Base-by-base conservation (phyloP, 1,139 yeast species). In the Magnusiomyces sp. region DNA sequence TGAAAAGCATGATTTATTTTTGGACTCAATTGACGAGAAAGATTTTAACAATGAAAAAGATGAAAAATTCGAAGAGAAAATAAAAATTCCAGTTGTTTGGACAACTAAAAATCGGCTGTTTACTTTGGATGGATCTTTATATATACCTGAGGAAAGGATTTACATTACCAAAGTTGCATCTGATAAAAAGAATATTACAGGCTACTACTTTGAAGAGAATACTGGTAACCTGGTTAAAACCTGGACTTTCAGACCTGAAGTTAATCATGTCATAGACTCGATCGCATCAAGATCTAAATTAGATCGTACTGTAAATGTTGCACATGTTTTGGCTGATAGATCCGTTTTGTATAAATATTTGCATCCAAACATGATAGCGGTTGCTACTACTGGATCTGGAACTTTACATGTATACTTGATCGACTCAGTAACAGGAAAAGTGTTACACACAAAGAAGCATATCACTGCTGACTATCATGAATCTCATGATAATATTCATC, bases 271-370 rank as follows among this genome's bases (percentile, higher is more conserved):
- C 14, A 63, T 79, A 41, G 62, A 72, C 2, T 70, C 72, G 0
- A 63, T 70, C 34, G 68, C 72, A 0, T 46, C 64, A 2, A 70
- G 77, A 49, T 69, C 70, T 45, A 74, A 76, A 1, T 62, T 62
- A 29, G 77, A 76, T 11, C 64, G 67, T 17, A 73, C 81, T 2
- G 78, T 83, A 0, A 81, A 84, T n/a, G 66, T 83, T 47, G 97
- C 95, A 13, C 75, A 79, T 38, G 76, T 85, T 1, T 69, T 84
- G 40, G 82, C 83, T 19, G 81, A 85, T 59, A 76, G 88, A 60
- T 73, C 82, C 1, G 94, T 89, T 0, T 69, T 89, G 45, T 89
- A 90, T 75, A 92, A 90, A 66, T 90, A 86, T 64, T 71, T 90
- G 55, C 77, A 86, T 60, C 94, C 90, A 31, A 81, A 86, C 59